Conservation (phyloP, 164 flowering plant genomes). For the Warburgia ugandensis region DNA sequence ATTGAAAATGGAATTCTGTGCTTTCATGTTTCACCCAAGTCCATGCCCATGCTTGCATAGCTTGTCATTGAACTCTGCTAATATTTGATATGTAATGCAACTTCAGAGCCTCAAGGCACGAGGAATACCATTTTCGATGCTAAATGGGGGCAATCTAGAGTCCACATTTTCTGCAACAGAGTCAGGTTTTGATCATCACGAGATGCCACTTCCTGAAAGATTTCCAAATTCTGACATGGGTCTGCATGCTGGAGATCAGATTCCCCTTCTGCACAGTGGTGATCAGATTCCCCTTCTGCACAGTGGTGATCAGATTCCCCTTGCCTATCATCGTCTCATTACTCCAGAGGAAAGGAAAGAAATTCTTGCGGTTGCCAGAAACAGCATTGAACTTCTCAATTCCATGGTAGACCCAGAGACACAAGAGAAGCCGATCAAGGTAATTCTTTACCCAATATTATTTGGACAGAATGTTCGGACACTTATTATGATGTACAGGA, state of each 20-base stretch:
- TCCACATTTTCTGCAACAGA: constrained; percentile 37
- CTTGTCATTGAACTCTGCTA: neutral
- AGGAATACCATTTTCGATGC: constrained; percentile 19
- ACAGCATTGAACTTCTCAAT: constrained; percentile 68
- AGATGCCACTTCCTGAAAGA: constrained; percentile 39
- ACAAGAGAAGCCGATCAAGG: constrained; percentile 45
- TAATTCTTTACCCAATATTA: constrained; percentile 17
- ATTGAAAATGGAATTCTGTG: too few species aligned
- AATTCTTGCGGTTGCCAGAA: constrained; percentile 49
- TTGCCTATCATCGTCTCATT: constrained; percentile 19
- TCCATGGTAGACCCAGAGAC: constrained; percentile 48
- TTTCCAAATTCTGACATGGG: constrained; percentile 44
- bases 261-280: too few species aligned
- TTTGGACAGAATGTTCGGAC: too few species aligned
- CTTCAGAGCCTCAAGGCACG: constrained; percentile 49
- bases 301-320: constrained; percentile 12
- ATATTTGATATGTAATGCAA: neutral
- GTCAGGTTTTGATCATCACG: constrained; percentile 35
- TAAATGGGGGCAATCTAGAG: constrained; percentile 22
- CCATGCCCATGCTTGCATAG: too few species aligned
- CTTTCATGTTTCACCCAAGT: too few species aligned
- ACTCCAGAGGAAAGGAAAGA: constrained; percentile 65
- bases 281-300: too few species aligned
- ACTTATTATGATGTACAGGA: too few species aligned
- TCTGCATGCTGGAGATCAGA: too few species aligned